Conservation (phyloP, 176 grass and related monocot genomes). For the Thinopyrum elongatum region DNA sequence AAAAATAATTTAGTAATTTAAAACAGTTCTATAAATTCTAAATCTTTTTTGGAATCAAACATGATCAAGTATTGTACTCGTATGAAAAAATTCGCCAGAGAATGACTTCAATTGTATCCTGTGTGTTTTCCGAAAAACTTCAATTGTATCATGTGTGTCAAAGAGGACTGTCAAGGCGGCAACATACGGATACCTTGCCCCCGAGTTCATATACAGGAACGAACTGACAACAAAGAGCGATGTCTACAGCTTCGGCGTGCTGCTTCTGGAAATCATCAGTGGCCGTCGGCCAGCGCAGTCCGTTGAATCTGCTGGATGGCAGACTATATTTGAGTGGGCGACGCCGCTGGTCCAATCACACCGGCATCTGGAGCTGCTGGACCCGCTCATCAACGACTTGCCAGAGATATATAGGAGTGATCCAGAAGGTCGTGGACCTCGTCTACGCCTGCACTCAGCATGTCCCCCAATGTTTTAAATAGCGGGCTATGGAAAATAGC, state of each 20-base stretch:
- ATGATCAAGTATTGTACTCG: too few species aligned
- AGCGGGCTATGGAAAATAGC: too few species aligned
- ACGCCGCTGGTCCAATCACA: conserved; percentile 87
- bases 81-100: too few species aligned
- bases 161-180: conserved; percentile 91
- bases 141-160: too few species aligned
- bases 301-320: conserved; percentile 82
- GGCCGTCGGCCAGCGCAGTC: conserved; percentile 77
- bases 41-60: too few species aligned
- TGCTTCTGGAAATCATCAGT: conserved; percentile 88
- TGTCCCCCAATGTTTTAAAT: too few species aligned
- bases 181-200: conserved; percentile 91
- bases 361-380: conserved; percentile 84
- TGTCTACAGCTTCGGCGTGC: conserved; percentile 94
- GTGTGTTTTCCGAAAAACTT: too few species aligned
- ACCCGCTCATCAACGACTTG: conserved; percentile 77
- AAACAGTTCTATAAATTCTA: too few species aligned
- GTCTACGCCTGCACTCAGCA: conserved; percentile 96
- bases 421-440: conserved; percentile 90
- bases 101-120: too few species aligned
- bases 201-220: conserved; percentile 95
- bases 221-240: conserved; percentile 96
- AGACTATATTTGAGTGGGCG: conserved; percentile 97
- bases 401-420: conserved; percentile 68
- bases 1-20: too few species aligned